Percentiles rank a stretch among this genome's conserved stretches.
phyloP scores from a whole-genome alignment of 2,329 filamentous ascomycete genomes.

The Talaromyces atroroseus region DNA sequence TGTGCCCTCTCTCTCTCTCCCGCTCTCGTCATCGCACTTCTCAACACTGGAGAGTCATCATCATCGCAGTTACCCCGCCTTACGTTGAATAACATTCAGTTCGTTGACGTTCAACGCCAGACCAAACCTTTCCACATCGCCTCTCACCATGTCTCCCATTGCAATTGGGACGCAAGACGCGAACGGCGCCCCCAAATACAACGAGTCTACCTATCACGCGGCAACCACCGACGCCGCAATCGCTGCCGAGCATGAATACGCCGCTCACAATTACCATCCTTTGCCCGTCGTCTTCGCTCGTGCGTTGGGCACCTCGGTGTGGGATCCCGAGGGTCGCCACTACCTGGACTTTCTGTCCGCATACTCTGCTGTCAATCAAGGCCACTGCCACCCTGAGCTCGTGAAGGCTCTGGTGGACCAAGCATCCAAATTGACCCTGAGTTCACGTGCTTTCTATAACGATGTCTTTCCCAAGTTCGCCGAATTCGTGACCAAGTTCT shows the following conservation, averaged over 20 bases:
- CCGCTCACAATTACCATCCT: conserved; percentile 98
- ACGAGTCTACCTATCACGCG: conserved; percentile 58
- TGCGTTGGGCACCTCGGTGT: conserved; percentile 80
- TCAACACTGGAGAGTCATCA: not conserved
- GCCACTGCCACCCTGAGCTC: conserved; percentile 94
- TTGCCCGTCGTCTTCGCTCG: conserved; percentile 88
- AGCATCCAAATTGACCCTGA: conserved; percentile 81
- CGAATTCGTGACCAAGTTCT: conserved; percentile 80
- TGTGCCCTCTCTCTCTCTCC: conserved; percentile 7
- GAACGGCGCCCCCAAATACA: conserved; percentile 38
- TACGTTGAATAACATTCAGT: not conserved
- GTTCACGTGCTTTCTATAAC: conserved; percentile 94
- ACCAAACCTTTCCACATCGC: not conserved
- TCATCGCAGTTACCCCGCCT: conserved; percentile 2
- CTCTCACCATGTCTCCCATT: conserved; percentile 19
- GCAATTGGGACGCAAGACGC: conserved; percentile 22
- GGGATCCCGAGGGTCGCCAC: conserved; percentile 92
- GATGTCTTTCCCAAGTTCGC: conserved; percentile 96
- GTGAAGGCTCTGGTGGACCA: conserved; percentile 87
- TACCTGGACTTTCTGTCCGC: conserved; percentile 98
- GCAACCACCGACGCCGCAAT: conserved; percentile 76
- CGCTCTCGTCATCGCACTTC: not conserved
- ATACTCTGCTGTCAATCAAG: conserved; percentile 97
- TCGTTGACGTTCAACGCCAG: not conserved
- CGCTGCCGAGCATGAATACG: conserved; percentile 71